Evolutionary conservation across 495 filamentous ascomycete species (phyloP), one percentile per base, ranked within the genome.

Genomic region (Aspergillus saccharolyticus): DNA sequence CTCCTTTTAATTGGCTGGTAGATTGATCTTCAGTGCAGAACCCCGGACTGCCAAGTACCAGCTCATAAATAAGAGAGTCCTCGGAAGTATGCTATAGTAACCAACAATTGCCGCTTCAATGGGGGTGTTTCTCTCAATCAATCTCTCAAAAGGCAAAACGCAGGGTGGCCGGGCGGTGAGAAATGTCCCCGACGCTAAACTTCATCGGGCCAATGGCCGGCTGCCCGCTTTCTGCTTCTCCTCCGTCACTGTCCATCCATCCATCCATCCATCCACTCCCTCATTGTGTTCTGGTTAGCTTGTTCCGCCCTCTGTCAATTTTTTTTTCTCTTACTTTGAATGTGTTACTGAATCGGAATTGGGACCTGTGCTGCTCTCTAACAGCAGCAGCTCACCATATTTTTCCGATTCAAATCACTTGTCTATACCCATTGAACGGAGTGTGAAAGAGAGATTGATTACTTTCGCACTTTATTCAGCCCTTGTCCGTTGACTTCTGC

Each of bases 191-290:
- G 63, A 50, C 42, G 16, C 68, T 65, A 70, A 47, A 53, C 57
- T 56, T 52, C 44, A 61, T 61, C 46, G 44, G 63, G 58, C 50
- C 58, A 52, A 51, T 51, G 47, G 56, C 62, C 53, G 55, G 60
- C 54, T 59, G 56, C 64, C 65, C 61, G 66, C 68, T 64, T 69
- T 71, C 63, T 65, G 56, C 59, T 57, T 55, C 52, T 66, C 53
- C 47, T 66, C 53, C 47, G 47, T 50, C 47, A 50, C 47, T 47
- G 25, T 45, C 19, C 22, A 30, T 44, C 44, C 42, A 30, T 28
- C 47, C 53, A 33, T 55, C 30, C 33, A 39, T 39, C 33, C 33
- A 6, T 39, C 33, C 33, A 39, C 33, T 39, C 10, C n/a, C n/a
- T n/a, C n/a, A n/a, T n/a, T n/a, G n/a, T 39, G 33, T 15, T 39